Evolutionary conservation across 768 basidiomycete genomes (phyloP).

Genomic region (Arthromyces matolae): DNA sequence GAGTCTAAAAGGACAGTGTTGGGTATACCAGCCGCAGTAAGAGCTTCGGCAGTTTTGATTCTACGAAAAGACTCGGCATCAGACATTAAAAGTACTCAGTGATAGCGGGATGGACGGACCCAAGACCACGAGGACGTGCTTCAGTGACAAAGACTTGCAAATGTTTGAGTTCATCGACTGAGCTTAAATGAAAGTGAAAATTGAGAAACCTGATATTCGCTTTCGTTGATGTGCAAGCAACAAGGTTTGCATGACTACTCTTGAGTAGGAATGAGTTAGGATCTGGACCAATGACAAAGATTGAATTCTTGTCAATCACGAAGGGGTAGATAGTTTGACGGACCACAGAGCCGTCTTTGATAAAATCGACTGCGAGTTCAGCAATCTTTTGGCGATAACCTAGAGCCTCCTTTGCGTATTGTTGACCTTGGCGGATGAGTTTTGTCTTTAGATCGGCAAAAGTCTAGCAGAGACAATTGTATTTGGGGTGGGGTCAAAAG

Average conservation of each 20-base stretch:
- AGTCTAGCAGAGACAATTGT: constrained; percentile 52
- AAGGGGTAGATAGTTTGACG: constrained; percentile 17
- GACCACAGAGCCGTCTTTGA: constrained; percentile 91
- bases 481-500: constrained; percentile 11
- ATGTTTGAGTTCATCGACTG: constrained; percentile 9
- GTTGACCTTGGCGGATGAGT: constrained; percentile 75
- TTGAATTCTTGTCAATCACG: neutral
- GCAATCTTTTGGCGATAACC: constrained; percentile 90
- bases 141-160: constrained; percentile 88
- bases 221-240: constrained; percentile 88
- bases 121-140: constrained; percentile 84
- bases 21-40: constrained; percentile 88
- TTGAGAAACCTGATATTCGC: constrained; percentile 66
- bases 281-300: constrained; percentile 49
- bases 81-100: constrained; percentile 9
- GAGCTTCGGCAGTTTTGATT: constrained; percentile 83
- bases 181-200: constrained; percentile 16
- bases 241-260: constrained; percentile 92
- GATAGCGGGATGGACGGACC: too few species aligned
- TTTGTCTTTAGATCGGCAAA: constrained; percentile 82
- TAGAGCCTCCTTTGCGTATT: constrained; percentile 74
- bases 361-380: constrained; percentile 83
- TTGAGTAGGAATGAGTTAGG: constrained; percentile 93
- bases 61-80: constrained; percentile 50
- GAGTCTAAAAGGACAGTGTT: constrained; percentile 94